Conservation (phyloP, 768 basidiomycete genomes). For the Podaxis sp. region DNA sequence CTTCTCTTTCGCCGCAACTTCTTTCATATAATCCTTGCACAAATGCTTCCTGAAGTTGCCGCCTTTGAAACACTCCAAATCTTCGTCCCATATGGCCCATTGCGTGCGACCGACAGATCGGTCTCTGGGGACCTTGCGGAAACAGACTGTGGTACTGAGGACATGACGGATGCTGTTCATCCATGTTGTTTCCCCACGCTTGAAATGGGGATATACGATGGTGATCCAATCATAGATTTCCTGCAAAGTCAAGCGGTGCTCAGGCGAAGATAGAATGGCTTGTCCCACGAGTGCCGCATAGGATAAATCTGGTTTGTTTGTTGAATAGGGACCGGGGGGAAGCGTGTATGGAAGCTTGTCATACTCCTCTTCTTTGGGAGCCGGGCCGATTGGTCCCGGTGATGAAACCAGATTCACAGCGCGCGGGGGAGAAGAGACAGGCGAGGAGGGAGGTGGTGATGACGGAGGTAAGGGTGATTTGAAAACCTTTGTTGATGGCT, state of each 20-base stretch:
- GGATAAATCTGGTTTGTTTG: constrained; percentile 79
- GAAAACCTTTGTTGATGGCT: constrained; percentile 22
- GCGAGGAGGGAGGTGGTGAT: constrained; percentile 61
- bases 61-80: constrained; percentile 78
- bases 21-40: constrained; percentile 47
- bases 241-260: constrained; percentile 85
- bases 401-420: constrained; percentile 81
- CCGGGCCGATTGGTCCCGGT: constrained; percentile 72
- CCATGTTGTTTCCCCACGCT: constrained; percentile 92
- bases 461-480: constrained; percentile 58
- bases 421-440: constrained; percentile 39
- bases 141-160: constrained; percentile 87
- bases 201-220: constrained; percentile 90
- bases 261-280: constrained; percentile 82
- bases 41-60: constrained; percentile 78
- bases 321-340: constrained; percentile 82
- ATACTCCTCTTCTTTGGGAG: constrained; percentile 64
- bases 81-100: constrained; percentile 86
- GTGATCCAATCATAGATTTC: constrained; percentile 98
- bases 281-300: constrained; percentile 97
- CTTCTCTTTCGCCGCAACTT: constrained; percentile 35
- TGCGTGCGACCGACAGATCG: constrained; percentile 78
- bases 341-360: constrained; percentile 71
- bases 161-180: constrained; percentile 99
- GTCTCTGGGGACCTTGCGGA: constrained; percentile 81